Percentiles rank a stretch among this genome's conserved stretches.
These are phyloP conservation scores for Nannochloropsis gaditana DNA, from an alignment of 108 stramenopile genomes.

Conservation along the genomic window DNA sequence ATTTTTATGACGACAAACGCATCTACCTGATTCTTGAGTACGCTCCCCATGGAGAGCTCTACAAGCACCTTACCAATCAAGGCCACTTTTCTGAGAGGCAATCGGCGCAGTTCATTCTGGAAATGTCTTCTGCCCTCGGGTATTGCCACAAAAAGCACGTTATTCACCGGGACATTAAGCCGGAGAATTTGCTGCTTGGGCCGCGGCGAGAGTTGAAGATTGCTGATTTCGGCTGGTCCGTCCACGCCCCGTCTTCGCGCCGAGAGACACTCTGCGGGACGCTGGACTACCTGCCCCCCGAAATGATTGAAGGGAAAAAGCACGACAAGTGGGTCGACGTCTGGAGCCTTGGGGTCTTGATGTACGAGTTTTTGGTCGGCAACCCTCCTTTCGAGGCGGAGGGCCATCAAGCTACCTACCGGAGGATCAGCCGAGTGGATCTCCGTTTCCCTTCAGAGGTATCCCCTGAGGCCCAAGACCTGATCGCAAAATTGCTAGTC, in stretches of 20 bases:
- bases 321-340: slow-evolving; percentile 53
- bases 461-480: slow-evolving; percentile 73
- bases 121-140: slow-evolving; percentile 70
- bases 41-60: slow-evolving; percentile 87
- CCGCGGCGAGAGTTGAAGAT: slow-evolving; percentile 88
- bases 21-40: slow-evolving; percentile 96
- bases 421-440: slow-evolving; percentile 80
- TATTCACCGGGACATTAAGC: slow-evolving; percentile 99
- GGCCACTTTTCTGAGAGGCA: slow-evolving; percentile 68
- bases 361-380: slow-evolving; percentile 93
- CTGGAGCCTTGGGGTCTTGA: slow-evolving; percentile 65
- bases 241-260: slow-evolving; percentile 72
- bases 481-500: slow-evolving; percentile 73
- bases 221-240: slow-evolving; percentile 98
- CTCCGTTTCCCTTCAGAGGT: slow-evolving; percentile 66
- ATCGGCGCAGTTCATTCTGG: slow-evolving; percentile 75
- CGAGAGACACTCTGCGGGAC: slow-evolving; percentile 94
- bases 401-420: slow-evolving; percentile 75
- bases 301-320: slow-evolving; percentile 77
- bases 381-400: slow-evolving; percentile 87
- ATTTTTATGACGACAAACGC: slow-evolving; percentile 90
- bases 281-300: slow-evolving; percentile 92
- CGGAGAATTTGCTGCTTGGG: slow-evolving; percentile 92
- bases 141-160: slow-evolving; percentile 95
- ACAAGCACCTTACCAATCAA: slow-evolving; percentile 71